Percentiles rank a stretch among this genome's conserved stretches.
Evolutionary conservation across 192 early-diverging fungal species (phyloP).

Genomic region (Coemansia sp.): DNA sequence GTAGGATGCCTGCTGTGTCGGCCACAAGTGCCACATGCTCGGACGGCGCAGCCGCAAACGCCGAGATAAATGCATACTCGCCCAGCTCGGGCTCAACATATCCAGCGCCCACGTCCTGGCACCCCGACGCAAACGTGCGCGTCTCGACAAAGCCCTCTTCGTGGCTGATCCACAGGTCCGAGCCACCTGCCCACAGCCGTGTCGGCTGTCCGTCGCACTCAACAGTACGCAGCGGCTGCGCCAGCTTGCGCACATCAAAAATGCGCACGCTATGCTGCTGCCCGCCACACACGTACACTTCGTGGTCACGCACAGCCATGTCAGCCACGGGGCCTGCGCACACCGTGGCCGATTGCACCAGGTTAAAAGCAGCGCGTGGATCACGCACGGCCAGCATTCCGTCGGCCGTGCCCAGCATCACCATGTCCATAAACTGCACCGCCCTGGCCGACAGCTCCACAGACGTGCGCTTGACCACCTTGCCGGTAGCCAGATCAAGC

Average conservation of each 20-base stretch:
- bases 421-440: background rate
- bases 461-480: slow-evolving; percentile 8
- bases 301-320: background rate
- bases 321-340: slow-evolving; percentile 22
- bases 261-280: slow-evolving; percentile 15
- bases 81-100: slow-evolving; percentile 43
- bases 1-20: slow-evolving; percentile 72
- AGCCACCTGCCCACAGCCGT: slow-evolving; percentile 42
- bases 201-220: slow-evolving; percentile 23
- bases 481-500: slow-evolving; percentile 23
- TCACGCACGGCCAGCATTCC: slow-evolving; percentile 37
- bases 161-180: slow-evolving; percentile 28
- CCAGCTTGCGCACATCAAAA: slow-evolving; percentile 37
- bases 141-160: slow-evolving; percentile 27
- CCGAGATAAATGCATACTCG: slow-evolving; percentile 62
- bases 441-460: slow-evolving; percentile 24
- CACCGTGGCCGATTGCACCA: slow-evolving; percentile 7
- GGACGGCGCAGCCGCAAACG: slow-evolving; percentile 75
- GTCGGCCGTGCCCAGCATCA: slow-evolving; percentile 21
- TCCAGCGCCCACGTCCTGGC: background rate
- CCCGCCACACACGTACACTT: slow-evolving; percentile 25
- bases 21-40: slow-evolving; percentile 77
- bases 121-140: background rate
- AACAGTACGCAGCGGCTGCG: slow-evolving; percentile 5
- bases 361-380: slow-evolving; percentile 12